These are phyloP conservation scores for Nannochloropsis salina DNA, from an alignment of 108 stramenopile genomes.

Conservation along the genomic window DNA sequence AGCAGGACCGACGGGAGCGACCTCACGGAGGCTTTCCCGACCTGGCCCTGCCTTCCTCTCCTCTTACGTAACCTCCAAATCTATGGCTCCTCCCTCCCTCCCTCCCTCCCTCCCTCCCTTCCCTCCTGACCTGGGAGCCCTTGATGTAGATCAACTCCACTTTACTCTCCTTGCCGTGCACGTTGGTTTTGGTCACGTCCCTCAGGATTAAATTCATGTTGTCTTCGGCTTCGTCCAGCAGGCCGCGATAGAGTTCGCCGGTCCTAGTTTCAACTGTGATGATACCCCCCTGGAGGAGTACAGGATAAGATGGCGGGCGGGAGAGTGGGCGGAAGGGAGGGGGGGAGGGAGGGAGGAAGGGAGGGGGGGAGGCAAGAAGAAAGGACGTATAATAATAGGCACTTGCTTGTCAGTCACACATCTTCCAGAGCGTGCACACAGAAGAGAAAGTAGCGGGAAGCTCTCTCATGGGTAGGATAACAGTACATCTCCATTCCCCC, in stretches of 20 bases:
- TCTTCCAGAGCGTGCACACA: too few relatives aligned
- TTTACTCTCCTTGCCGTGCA: constrained; percentile 22
- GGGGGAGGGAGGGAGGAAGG: not conserved
- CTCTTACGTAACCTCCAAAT: too few relatives aligned
- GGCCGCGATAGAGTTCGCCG: constrained; percentile 27
- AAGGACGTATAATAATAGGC: too few relatives aligned
- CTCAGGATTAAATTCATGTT: constrained; percentile 46
- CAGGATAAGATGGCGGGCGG: too few relatives aligned
- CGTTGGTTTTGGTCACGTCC: constrained; percentile 31
- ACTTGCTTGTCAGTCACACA: too few relatives aligned
- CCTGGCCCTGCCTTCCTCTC: too few relatives aligned
- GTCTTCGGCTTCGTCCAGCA: constrained; percentile 49
- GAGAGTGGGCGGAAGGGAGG: too few relatives aligned
- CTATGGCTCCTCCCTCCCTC: not conserved
- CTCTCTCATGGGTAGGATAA: too few relatives aligned
- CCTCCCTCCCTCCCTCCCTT: constrained; percentile 8
- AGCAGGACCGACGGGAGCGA: too few relatives aligned
- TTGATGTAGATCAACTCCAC: constrained; percentile 41
- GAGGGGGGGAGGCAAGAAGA: not conserved
- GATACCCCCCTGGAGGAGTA: not conserved
- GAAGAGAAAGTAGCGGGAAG: too few relatives aligned
- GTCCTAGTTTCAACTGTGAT: not conserved
- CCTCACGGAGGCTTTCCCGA: too few relatives aligned
- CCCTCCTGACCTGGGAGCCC: not conserved
- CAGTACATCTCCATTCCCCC: too few relatives aligned